Conservation (phyloP, 768 basidiomycete species). For the Dacryopinax primogenitus region DNA sequence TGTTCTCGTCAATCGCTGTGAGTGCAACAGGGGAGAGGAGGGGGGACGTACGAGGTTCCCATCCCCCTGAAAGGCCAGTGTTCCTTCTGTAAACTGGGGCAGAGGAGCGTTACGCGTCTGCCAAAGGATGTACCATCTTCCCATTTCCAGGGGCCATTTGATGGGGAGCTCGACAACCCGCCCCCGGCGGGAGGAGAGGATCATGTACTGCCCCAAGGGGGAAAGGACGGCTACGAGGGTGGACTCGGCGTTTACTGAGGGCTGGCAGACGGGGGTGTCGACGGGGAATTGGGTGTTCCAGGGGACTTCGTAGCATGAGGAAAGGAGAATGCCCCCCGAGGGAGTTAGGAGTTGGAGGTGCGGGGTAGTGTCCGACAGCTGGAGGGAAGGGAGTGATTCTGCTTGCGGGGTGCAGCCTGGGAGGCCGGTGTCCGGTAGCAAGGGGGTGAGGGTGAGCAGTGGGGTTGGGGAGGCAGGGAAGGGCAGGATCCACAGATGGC, state of each 20-base stretch:
- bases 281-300: neutral
- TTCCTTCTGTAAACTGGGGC: slow-evolving; percentile 9
- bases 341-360: slow-evolving; percentile 14
- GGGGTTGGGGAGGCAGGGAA: neutral
- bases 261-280: slow-evolving; percentile 14
- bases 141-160: slow-evolving; percentile 15
- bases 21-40: neutral
- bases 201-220: slow-evolving; percentile 19
- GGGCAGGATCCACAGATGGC: slow-evolving; percentile 14
- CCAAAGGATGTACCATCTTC: slow-evolving; percentile 18
- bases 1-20: neutral
- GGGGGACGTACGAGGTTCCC: slow-evolving; percentile 13
- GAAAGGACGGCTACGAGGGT: slow-evolving; percentile 15
- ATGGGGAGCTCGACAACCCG: slow-evolving; percentile 9
- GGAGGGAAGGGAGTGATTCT: slow-evolving; percentile 3
- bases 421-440: slow-evolving; percentile 10
- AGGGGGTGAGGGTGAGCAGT: slow-evolving; percentile 16
- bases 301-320: slow-evolving; percentile 15
- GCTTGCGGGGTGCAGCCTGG: slow-evolving; percentile 7
- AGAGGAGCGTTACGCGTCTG: slow-evolving; percentile 13
- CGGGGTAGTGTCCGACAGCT: slow-evolving; percentile 16
- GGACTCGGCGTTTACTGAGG: slow-evolving; percentile 10
- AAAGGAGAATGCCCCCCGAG: slow-evolving; percentile 14
- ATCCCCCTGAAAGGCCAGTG: slow-evolving; percentile 20
- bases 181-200: slow-evolving; percentile 11